These are phyloP conservation scores for Stevia rebaudiana DNA, from an alignment of 140 eudicot genomes.

Conservation along the genomic window DNA sequence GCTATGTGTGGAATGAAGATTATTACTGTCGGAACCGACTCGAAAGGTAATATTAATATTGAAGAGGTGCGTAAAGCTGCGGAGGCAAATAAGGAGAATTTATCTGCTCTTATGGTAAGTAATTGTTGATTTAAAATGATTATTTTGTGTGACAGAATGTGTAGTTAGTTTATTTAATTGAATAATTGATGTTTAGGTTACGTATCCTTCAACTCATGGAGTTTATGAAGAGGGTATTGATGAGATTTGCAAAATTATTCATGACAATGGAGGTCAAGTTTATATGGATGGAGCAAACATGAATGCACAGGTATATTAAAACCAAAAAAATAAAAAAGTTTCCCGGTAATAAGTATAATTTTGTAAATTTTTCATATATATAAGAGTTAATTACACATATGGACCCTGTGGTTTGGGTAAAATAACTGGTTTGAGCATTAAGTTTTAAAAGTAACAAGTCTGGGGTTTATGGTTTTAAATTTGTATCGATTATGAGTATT, in stretches of 20 bases:
- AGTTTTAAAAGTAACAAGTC: no score
- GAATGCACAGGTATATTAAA: slow-evolving; percentile 83
- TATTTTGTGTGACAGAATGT: background rate
- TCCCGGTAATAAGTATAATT: background rate
- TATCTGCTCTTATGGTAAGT: slow-evolving; percentile 87
- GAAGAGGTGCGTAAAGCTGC: slow-evolving; percentile 89
- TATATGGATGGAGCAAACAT: slow-evolving; percentile 99
- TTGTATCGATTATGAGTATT: no score
- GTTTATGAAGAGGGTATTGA: slow-evolving; percentile 95
- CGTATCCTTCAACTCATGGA: slow-evolving; percentile 97
- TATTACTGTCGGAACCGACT: slow-evolving; percentile 78
- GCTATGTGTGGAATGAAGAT: slow-evolving; percentile 99
- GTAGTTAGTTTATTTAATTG: background rate
- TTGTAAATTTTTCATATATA: background rate
- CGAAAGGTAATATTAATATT: slow-evolving; percentile 83
- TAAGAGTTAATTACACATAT: no score
- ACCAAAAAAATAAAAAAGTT: background rate
- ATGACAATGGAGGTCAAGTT: slow-evolving; percentile 95
- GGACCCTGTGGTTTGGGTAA: no score
- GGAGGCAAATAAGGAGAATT: slow-evolving; percentile 69
- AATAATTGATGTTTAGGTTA: slow-evolving; percentile 45
- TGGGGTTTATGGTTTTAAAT: no score
- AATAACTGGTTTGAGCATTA: no score
- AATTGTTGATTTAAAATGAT: slow-evolving; percentile 15
- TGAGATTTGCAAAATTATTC: slow-evolving; percentile 83